Percentiles rank a stretch among this genome's conserved stretches.
phyloP scores from a whole-genome alignment of 2,329 filamentous ascomycete species.

The Tolypocladium tropicale region DNA sequence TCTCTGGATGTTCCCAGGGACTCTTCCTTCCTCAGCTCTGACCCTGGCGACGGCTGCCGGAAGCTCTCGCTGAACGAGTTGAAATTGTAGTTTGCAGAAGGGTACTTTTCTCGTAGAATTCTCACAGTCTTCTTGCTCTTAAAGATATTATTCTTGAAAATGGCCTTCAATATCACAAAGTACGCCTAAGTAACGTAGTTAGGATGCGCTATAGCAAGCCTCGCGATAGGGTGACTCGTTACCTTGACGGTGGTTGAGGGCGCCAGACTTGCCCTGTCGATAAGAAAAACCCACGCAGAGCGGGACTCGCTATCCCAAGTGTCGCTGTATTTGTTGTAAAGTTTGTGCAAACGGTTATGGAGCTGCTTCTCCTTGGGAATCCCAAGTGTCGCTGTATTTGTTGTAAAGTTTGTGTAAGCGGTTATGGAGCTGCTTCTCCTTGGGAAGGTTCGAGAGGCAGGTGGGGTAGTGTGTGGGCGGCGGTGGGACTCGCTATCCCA shows the following conservation, averaged over 20 bases:
- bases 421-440: conserved; percentile 2
- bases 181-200: conserved; percentile 5
- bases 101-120: background rate
- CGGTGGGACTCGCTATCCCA: too few species aligned
- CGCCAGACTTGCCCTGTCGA: conserved; percentile 3
- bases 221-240: conserved; percentile 2
- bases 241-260: conserved; percentile 2
- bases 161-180: conserved; percentile 1
- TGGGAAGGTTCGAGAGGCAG: background rate
- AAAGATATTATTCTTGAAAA: conserved; percentile 3
- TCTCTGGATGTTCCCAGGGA: too few species aligned
- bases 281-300: conserved; percentile 1
- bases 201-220: background rate
- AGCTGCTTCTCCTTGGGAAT: conserved; percentile 4
- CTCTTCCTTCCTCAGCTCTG: background rate
- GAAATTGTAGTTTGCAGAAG: conserved; percentile 1
- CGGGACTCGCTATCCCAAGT: conserved; percentile 3
- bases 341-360: background rate
- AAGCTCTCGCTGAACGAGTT: background rate
- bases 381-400: conserved; percentile 1
- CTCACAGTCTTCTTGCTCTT: conserved; percentile 1
- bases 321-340: background rate
- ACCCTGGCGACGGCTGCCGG: background rate
- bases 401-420: background rate
- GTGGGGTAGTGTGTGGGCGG: conserved; percentile 1